Evolutionary conservation across 805 yeast species (phyloP).

Genomic region (Wickerhamomyces strasburgensis): DNA sequence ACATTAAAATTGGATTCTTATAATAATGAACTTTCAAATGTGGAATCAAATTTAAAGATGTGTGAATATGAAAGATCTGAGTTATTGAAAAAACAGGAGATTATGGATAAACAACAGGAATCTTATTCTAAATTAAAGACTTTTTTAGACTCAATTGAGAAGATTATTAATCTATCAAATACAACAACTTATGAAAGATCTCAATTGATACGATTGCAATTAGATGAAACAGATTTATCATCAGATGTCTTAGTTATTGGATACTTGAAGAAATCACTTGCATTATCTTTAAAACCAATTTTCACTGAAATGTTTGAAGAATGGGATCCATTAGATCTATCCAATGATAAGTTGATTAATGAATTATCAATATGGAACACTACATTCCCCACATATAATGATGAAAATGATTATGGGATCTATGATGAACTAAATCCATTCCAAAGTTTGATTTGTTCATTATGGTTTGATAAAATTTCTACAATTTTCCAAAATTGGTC

Average conservation of each 20-base stretch:
- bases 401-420: not conserved
- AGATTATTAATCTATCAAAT: not conserved
- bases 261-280: constrained; percentile 14
- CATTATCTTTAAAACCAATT: constrained; percentile 22
- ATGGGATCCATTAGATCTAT: constrained; percentile 37
- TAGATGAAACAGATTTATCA: too few species aligned
- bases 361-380: constrained; percentile 26
- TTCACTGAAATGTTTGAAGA: constrained; percentile 16
- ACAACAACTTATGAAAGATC: not conserved
- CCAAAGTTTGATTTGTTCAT: constrained; percentile 30
- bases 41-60: constrained; percentile 11
- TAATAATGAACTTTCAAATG: constrained; percentile 13
- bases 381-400: too few species aligned
- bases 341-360: constrained; percentile 27
- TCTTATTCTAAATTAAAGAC: not conserved
- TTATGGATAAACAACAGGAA: not conserved
- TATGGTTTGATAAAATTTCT: constrained; percentile 33
- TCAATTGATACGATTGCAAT: not conserved
- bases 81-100: constrained; percentile 1
- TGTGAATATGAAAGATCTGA: constrained; percentile 8
- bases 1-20: constrained; percentile 12
- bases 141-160: not conserved
- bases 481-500: constrained; percentile 33
- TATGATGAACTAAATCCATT: constrained; percentile 23
- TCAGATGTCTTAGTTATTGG: too few species aligned